Evolutionary conservation across 2,329 filamentous ascomycete species (phyloP).

Genomic region (Lachnellula suecica): DNA sequence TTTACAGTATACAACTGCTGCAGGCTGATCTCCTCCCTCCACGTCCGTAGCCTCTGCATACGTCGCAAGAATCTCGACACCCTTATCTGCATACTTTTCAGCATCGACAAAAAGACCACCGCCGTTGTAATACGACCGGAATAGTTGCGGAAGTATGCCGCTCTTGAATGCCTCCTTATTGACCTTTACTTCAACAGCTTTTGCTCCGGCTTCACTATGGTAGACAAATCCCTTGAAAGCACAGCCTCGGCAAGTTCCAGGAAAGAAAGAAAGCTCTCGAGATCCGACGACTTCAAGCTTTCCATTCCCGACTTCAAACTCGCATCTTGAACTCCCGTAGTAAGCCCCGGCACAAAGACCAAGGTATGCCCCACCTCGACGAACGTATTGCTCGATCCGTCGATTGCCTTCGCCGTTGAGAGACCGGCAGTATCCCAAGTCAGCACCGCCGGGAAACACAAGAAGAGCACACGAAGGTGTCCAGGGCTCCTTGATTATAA

Average conservation of each 20-base stretch:
- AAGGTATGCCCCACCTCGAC: conserved; percentile 79
- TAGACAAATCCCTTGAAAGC: conserved; percentile 92
- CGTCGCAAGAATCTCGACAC: conserved; percentile 78
- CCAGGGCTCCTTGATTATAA: conserved; percentile 91
- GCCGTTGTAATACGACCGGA: conserved; percentile 88
- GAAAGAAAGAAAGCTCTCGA: conserved; percentile 85
- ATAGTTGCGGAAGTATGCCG: conserved; percentile 56
- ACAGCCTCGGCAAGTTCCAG: conserved; percentile 79
- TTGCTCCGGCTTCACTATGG: conserved; percentile 80
- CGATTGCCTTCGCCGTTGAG: conserved; percentile 88
- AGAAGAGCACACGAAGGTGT: conserved; percentile 80
- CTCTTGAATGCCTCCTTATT: conserved; percentile 55
- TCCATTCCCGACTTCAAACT: conserved; percentile 86
- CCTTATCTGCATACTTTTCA: conserved; percentile 55
- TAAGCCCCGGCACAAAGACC: conserved; percentile 95
- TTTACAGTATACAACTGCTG: conserved; percentile 81
- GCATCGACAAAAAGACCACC: conserved; percentile 91
- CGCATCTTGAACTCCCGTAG: conserved; percentile 77
- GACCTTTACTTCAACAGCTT: conserved; percentile 67
- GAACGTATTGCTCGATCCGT: conserved; percentile 80
- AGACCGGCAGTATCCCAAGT: conserved; percentile 83
- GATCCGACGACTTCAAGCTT: conserved; percentile 82
- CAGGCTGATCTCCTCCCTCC: conserved; percentile 72
- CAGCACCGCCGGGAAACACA: conserved; percentile 91
- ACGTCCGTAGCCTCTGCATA: conserved; percentile 76